A percentile compares a stretch with the other conserved stretches of the same genome.
Evolutionary conservation across 805 yeast genomes (phyloP).

Genomic region (Starmerella apicola): DNA sequence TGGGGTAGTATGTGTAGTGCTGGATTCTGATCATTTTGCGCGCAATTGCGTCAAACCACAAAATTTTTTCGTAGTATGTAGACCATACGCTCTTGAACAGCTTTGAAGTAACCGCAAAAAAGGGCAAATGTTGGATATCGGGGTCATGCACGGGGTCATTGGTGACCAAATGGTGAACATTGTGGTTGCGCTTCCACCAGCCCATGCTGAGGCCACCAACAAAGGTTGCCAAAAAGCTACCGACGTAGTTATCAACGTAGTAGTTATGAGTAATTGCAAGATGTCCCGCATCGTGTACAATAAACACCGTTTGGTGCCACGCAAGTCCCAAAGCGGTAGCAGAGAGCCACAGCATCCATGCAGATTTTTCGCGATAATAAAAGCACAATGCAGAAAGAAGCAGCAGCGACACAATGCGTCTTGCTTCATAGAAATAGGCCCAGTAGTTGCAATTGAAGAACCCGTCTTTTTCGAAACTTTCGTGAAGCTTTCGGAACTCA

Average conservation of each 20-base stretch:
- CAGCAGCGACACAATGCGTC: conserved; percentile 47
- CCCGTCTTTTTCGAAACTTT: conserved; percentile 41
- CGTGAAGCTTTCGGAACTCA: conserved; percentile 52
- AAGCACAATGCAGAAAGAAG: conserved; percentile 39
- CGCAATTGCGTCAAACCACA: conserved; percentile 60
- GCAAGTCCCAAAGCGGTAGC: conserved; percentile 59
- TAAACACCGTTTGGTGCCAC: conserved; percentile 84
- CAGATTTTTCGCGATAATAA: conserved; percentile 19
- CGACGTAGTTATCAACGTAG: conserved; percentile 60
- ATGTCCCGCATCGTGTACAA: conserved; percentile 88
- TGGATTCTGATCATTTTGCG: conserved; percentile 49
- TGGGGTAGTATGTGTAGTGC: conserved; percentile 60
- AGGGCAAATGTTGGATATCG: conserved; percentile 85
- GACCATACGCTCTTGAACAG: conserved; percentile 60
- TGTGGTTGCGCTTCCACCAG: conserved; percentile 93
- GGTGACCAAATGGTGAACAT: conserved; percentile 85
- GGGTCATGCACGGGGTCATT: conserved; percentile 92
- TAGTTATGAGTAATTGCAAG: conserved; percentile 70
- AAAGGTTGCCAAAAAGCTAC: conserved; percentile 61
- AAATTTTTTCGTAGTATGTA: conserved; percentile 58
- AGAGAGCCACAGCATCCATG: conserved; percentile 36
- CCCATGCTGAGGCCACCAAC: conserved; percentile 82
- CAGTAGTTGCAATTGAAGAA: conserved; percentile 62
- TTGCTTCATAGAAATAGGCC: conserved; percentile 56
- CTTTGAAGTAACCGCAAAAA: conserved; percentile 70